A percentile compares a stretch with the other conserved stretches of the same genome.
phyloP scores from a whole-genome alignment of 2,329 filamentous ascomycete genomes.

The Fusarium sp. region DNA sequence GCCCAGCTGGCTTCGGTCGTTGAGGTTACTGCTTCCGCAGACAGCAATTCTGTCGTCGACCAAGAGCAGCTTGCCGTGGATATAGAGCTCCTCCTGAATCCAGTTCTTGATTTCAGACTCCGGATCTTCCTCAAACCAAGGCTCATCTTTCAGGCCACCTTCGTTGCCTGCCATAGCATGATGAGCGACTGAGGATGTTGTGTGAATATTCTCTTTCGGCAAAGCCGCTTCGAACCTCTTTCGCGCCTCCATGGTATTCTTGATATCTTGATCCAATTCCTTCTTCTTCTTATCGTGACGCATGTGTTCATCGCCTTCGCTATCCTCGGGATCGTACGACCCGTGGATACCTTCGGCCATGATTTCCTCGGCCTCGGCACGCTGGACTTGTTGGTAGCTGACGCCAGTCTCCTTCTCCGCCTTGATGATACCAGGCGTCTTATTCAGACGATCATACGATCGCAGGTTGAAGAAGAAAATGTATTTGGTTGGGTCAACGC shows the following conservation, averaged over 20 bases:
- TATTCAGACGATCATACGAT: constrained; percentile 92
- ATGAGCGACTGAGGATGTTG: constrained; percentile 72
- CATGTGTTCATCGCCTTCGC: constrained; percentile 66
- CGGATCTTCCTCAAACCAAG: constrained; percentile 80
- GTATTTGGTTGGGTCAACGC: constrained; percentile 83
- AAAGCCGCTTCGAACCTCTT: constrained; percentile 67
- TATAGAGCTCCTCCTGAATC: constrained; percentile 96
- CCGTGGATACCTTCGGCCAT: constrained; percentile 83
- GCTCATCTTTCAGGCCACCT: constrained; percentile 75
- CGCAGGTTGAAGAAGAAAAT: constrained; percentile 96
- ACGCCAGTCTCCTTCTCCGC: constrained; percentile 87
- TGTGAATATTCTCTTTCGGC: constrained; percentile 57
- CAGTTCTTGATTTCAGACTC: constrained; percentile 88
- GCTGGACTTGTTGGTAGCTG: constrained; percentile 87
- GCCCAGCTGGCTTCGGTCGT: constrained; percentile 90
- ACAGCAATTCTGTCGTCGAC: constrained; percentile 89
- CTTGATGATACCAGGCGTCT: constrained; percentile 79
- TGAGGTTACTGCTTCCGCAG: constrained; percentile 91
- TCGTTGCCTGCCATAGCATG: constrained; percentile 79
- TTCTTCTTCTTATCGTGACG: constrained; percentile 57
- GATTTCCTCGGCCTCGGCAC: constrained; percentile 89
- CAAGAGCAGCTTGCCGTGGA: constrained; percentile 92
- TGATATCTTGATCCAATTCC: constrained; percentile 55
- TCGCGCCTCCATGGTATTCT: constrained; percentile 64
- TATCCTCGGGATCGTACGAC: constrained; percentile 59